These are phyloP conservation scores for Corinectria fuckeliana DNA, from an alignment of 2,329 filamentous ascomycete genomes.

Conservation along the genomic window DNA sequence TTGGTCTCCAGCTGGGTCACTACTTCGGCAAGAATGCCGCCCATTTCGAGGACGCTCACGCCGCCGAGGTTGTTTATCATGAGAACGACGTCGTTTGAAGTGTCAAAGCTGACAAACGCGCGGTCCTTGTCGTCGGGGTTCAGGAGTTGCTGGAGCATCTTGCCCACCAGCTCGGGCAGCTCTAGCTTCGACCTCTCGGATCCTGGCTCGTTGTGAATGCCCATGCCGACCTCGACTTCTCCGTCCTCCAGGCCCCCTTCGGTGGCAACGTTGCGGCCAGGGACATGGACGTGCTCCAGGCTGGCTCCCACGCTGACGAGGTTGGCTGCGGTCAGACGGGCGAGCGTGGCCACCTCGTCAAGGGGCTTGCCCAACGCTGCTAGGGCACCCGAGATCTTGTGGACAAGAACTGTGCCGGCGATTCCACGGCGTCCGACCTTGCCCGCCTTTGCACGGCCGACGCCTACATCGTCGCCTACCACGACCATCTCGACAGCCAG, in stretches of 20 bases:
- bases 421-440: constrained; percentile 93
- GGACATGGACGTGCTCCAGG: constrained; percentile 91
- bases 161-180: constrained; percentile 62
- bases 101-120: constrained; percentile 70
- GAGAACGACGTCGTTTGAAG: constrained; percentile 69
- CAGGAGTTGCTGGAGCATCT: constrained; percentile 74
- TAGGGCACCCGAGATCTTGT: constrained; percentile 86
- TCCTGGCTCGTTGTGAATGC: constrained; percentile 76
- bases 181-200: constrained; percentile 59
- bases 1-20: constrained; percentile 64
- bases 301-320: constrained; percentile 86
- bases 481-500: constrained; percentile 86
- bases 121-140: constrained; percentile 71
- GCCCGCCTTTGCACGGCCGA: constrained; percentile 80
- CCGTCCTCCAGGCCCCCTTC: constrained; percentile 62
- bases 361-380: constrained; percentile 73
- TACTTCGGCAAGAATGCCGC: constrained; percentile 74
- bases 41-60: constrained; percentile 74
- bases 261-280: constrained; percentile 70
- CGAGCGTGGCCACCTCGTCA: constrained; percentile 75
- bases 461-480: constrained; percentile 90
- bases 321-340: constrained; percentile 74
- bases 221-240: constrained; percentile 75
- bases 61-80: constrained; percentile 80
- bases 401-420: constrained; percentile 88